Conservation (phyloP, 2,329 filamentous ascomycete species). For the Colletotrichum sp. region DNA sequence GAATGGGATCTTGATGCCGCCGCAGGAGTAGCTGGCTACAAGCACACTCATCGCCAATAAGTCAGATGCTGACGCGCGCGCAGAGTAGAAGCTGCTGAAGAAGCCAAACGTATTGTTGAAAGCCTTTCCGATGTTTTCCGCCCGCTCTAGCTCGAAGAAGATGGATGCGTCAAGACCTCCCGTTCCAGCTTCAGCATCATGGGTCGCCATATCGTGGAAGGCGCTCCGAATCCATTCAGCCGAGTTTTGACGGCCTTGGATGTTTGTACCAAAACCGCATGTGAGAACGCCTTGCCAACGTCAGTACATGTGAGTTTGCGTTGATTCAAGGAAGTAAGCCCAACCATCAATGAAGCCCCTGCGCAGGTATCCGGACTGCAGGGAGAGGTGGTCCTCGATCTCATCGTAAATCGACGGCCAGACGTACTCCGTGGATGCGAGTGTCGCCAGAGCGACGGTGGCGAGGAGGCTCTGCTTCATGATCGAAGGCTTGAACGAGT, state of each 20-base stretch:
- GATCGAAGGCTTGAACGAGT: background rate
- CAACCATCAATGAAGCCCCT: constrained; percentile 17
- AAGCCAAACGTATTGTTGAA: constrained; percentile 32
- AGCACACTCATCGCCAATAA: constrained; percentile 28
- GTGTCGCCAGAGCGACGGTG: background rate
- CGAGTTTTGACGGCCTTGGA: constrained; percentile 23
- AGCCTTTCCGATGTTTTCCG: constrained; percentile 25
- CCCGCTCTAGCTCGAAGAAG: constrained; percentile 26
- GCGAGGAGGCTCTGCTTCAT: constrained; percentile 11
- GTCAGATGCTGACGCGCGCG: constrained; percentile 26
- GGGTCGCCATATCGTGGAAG: constrained; percentile 29
- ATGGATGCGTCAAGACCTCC: constrained; percentile 29
- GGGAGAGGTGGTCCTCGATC: constrained; percentile 18
- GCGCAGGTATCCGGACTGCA: constrained; percentile 15
- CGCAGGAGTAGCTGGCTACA: constrained; percentile 24
- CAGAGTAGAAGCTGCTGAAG: constrained; percentile 24
- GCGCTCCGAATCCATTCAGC: constrained; percentile 31
- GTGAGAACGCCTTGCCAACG: constrained; percentile 17
- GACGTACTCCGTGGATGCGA: constrained; percentile 3
- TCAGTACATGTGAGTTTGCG: background rate
- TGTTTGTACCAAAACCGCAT: constrained; percentile 22
- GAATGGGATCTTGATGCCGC: constrained; percentile 28
- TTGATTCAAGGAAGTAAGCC: background rate
- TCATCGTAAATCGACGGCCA: constrained; percentile 20
- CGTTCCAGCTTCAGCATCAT: constrained; percentile 22